These are phyloP conservation scores for Leccinum barrowsii DNA, from an alignment of 768 basidiomycete species.

Conservation along the genomic window DNA sequence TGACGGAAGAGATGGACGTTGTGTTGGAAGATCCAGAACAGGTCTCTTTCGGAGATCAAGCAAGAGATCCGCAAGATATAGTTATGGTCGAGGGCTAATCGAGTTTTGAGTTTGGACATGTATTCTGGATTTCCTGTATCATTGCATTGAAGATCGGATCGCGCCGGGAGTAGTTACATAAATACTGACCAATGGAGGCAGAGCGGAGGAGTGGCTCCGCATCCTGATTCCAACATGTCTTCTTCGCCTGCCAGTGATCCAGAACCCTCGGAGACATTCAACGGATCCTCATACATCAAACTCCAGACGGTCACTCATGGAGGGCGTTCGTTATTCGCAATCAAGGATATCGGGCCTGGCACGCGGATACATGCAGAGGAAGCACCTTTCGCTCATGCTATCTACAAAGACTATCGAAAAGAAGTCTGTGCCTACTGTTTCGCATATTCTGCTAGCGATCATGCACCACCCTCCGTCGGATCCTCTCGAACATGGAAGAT, in stretches of 20 bases:
- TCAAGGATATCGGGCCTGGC: conserved; percentile 37
- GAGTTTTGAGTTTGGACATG: not conserved
- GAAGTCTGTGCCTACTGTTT: conserved; percentile 69
- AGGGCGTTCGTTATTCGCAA: conserved; percentile 54
- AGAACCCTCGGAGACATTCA: not conserved
- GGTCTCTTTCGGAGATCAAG: not conserved
- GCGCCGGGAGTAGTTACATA: not conserved
- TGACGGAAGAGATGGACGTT: conserved; percentile 9
- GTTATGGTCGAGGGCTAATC: conserved; percentile 1
- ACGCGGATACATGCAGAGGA: conserved; percentile 43
- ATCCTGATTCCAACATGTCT: conserved; percentile 5
- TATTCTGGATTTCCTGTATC: conserved; percentile 1
- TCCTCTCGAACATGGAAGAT: conserved; percentile 42
- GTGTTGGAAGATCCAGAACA: not conserved
- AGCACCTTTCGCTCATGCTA: conserved; percentile 52
- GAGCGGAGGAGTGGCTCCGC: not conserved
- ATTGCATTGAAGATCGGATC: not conserved
- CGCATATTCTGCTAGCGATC: conserved; percentile 44
- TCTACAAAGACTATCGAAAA: conserved; percentile 61
- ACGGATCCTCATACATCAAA: conserved; percentile 15
- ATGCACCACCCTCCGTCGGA: conserved; percentile 12
- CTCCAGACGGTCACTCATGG: conserved; percentile 40
- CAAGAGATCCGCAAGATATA: not conserved
- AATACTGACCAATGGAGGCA: not conserved
- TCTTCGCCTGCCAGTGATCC: not conserved